A percentile compares a stretch with the other conserved stretches of the same genome.
phyloP scores from a whole-genome alignment of 2,329 filamentous ascomycete genomes.

The Knufia petricola region DNA sequence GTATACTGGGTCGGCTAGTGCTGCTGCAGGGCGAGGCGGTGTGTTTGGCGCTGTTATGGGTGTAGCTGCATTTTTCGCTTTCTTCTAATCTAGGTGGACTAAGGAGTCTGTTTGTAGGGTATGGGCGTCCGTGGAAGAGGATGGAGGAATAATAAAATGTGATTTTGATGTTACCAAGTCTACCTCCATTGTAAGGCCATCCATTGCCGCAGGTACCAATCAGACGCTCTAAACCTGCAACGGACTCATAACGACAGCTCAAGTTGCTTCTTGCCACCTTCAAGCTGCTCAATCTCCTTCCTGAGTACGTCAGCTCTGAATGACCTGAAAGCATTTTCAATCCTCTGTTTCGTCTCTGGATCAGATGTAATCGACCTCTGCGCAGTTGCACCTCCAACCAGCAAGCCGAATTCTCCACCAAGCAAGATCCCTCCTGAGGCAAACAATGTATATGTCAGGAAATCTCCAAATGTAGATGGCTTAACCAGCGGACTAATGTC shows the following conservation, averaged over 20 bases:
- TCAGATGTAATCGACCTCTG: conserved; percentile 45
- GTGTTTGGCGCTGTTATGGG: conserved; percentile 1
- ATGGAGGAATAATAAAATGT: too few species aligned
- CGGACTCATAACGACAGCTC: conserved; percentile 11
- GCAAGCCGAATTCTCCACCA: conserved; percentile 52
- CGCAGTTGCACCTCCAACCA: conserved; percentile 48
- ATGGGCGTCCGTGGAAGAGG: too few species aligned
- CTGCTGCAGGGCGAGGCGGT: not conserved
- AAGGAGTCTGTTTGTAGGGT: not conserved
- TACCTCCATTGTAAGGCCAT: too few species aligned
- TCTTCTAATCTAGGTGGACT: not conserved
- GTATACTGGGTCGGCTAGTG: conserved; percentile 6
- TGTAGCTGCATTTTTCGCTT: conserved; percentile 3
- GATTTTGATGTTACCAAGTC: too few species aligned
- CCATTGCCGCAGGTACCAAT: too few species aligned
- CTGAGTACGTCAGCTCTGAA: conserved; percentile 56
- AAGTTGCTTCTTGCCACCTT: conserved; percentile 30
- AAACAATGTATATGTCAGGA: conserved; percentile 55
- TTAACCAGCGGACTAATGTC: conserved; percentile 50
- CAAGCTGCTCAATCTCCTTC: conserved; percentile 48
- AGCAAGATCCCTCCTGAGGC: conserved; percentile 52
- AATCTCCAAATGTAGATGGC: conserved; percentile 50
- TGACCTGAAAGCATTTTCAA: conserved; percentile 53
- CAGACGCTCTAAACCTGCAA: too few species aligned
- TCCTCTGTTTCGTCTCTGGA: conserved; percentile 43